Base-by-base conservation (phyloP, 352 stramenopile species). In the Phytophthora niederhauseri region DNA sequence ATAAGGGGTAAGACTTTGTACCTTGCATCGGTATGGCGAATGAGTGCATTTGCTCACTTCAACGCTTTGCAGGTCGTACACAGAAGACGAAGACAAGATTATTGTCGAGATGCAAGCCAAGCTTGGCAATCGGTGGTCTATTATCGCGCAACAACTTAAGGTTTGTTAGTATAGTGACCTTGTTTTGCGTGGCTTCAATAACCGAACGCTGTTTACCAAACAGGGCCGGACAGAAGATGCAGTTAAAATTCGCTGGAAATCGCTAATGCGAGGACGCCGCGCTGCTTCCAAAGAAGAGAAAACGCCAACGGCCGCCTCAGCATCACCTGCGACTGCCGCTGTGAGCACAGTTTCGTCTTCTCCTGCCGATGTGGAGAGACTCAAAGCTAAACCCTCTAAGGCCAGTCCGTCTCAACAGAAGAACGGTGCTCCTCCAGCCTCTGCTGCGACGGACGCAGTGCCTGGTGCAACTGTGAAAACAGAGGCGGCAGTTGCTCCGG, bases 211-310 rank as follows among this genome's bases (percentile, higher is more conserved):
- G 17, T 55, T 31, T 11, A 48, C 34, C 26, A 3, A 45, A n/a
- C 24, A 95, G 78, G 94, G 94, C 9, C 84, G 94, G 66, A 97
- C 92, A 2, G 93, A 98, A 75, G 96, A 98, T 58, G 89, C 90
- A 6, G 91, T 98, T 3, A 98, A 98, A 78, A 98, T 98, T 55
- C 85, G 91, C 8, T 98, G 93, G 92, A 98, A 98, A 66, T 96
- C 89, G 22, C 74, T 97, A 2, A 96, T 95, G 89, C 75, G 89
- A 34, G 88, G 87, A 14, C 81, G 85, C 0, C 84, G 87, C 31
- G 83, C 87, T 50, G 79, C 81, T 4, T 84, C 78, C 6, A 93
- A 91, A 71, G 85, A 93, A 61, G 81, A 89, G 26, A 90, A 90
- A 66, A 62, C 62, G 48, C 43, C 61, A 26, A 67, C 53, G 11